phyloP scores from a whole-genome alignment of 148 eudicot species.

The Cornus kousa region DNA sequence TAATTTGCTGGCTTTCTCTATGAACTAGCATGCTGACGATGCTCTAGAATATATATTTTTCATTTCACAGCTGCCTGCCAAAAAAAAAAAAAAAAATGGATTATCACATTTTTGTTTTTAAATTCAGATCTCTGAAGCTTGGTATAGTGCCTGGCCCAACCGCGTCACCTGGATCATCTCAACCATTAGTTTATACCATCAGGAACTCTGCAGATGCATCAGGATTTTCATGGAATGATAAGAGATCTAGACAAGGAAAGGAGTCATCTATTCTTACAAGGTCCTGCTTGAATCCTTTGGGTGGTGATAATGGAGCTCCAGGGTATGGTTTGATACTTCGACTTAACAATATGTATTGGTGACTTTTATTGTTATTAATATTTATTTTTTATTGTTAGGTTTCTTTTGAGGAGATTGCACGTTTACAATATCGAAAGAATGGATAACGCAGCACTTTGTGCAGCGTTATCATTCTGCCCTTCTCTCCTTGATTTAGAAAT shows the following conservation, averaged over 20 bases:
- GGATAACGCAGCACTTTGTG: slow-evolving; percentile 49
- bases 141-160: slow-evolving; percentile 44
- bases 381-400: slow-evolving; percentile 21
- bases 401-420: slow-evolving; percentile 52
- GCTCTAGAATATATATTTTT: background rate
- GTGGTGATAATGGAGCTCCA: slow-evolving; percentile 40
- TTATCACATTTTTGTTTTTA: background rate
- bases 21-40: too few species aligned
- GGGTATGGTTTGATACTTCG: slow-evolving; percentile 40
- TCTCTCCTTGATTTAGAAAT: slow-evolving; percentile 65
- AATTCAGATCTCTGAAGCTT: slow-evolving; percentile 56
- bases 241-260: slow-evolving; percentile 66
- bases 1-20: background rate
- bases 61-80: background rate
- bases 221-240: slow-evolving; percentile 64
- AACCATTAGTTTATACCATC: slow-evolving; percentile 42
- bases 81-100: background rate
- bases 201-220: slow-evolving; percentile 52
- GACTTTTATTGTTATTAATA: background rate
- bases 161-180: slow-evolving; percentile 39
- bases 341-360: background rate
- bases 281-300: slow-evolving; percentile 59
- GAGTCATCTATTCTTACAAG: slow-evolving; percentile 58
- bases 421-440: slow-evolving; percentile 63
- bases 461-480: slow-evolving; percentile 56